Evolutionary conservation across 1,284 basidiomycete species (phyloP), one percentile per base, ranked within the genome.

Genomic region (Stygiomarasmius scandens): DNA sequence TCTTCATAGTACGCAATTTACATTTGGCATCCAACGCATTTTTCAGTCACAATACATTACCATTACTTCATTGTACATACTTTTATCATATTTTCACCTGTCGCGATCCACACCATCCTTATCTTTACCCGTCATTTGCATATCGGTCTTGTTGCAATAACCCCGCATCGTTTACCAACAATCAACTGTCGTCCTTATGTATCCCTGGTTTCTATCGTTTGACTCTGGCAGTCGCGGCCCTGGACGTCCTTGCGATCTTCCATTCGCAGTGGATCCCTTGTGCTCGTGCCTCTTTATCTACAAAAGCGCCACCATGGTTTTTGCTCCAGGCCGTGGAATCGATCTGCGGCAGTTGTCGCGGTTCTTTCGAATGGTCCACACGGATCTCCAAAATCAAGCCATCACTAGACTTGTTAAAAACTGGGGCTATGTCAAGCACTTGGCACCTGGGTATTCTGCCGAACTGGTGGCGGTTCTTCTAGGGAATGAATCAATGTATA

Each of bases 61-160:
- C 34, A 27, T 52, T 46, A 45, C 32, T 53, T 55, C 51, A 52
- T 49, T 51, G 58, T 59, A 59, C 58, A 59, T 59, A 59, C 52
- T 38, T 43, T 51, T n/a, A n/a, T n/a, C n/a, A n/a, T n/a, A n/a
- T n/a, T n/a, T n/a, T 25, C 54, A 29, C 52, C 29, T n/a, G n/a
- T n/a, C n/a, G n/a, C 53, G 34, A 23, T 20, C 32, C 52, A 56
- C 38, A 32, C 46, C 25, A 20, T 45, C 41, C 49, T 16, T 58
- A 50, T 49, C 23, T 38, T 44, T 51, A n/a, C n/a, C 68, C 10
- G 57, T 71, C 16, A 54, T 69, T 19, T 64, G 44, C 55, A 46
- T 52, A 54, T 56, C 53, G 49, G 49, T 60, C 58, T 58, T 61
- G 63, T 64, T 58, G 61, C 62, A 63, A 62, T 66, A 64, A 64